A percentile compares a stretch with the other conserved stretches of the same genome.
phyloP scores from a whole-genome alignment of 2,329 filamentous ascomycete species.

The Phialophora expanda region DNA sequence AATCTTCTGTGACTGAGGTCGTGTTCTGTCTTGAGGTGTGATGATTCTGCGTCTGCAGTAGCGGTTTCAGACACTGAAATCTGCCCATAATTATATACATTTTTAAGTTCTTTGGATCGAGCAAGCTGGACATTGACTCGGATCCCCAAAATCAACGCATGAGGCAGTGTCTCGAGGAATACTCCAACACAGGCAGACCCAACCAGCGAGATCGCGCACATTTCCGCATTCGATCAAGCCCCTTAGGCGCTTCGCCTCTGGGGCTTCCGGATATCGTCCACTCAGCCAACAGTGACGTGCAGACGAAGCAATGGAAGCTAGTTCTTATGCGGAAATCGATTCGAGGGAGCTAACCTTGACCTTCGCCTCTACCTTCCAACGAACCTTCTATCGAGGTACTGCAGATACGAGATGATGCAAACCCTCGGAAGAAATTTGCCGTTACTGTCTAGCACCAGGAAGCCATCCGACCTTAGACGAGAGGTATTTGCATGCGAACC shows the following conservation, averaged over 20 bases:
- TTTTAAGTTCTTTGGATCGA: background rate
- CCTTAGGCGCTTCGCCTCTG: background rate
- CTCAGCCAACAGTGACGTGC: constrained; percentile 3
- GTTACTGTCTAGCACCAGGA: background rate
- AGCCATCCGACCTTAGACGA: background rate
- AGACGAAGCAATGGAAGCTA: background rate
- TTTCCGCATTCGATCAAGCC: constrained; percentile 6
- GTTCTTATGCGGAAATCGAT: background rate
- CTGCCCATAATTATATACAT: constrained; percentile 9
- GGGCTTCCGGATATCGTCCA: background rate
- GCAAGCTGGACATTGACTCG: background rate
- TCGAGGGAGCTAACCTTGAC: background rate
- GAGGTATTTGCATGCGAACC: background rate
- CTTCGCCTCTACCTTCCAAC: background rate
- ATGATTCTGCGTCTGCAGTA: background rate
- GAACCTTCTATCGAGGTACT: background rate
- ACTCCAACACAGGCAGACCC: constrained; percentile 7
- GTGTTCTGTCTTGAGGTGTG: background rate
- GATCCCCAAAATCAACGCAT: background rate
- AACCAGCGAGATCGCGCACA: constrained; percentile 11
- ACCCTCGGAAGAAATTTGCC: background rate
- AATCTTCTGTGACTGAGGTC: background rate
- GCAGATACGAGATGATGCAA: background rate
- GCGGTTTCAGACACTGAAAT: background rate
- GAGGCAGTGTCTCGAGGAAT: constrained; percentile 15